Percentiles rank a stretch among this genome's conserved stretches.
Conservation (phyloP, 352 stramenopile genomes). For the Blastocystis sp. region DNA sequence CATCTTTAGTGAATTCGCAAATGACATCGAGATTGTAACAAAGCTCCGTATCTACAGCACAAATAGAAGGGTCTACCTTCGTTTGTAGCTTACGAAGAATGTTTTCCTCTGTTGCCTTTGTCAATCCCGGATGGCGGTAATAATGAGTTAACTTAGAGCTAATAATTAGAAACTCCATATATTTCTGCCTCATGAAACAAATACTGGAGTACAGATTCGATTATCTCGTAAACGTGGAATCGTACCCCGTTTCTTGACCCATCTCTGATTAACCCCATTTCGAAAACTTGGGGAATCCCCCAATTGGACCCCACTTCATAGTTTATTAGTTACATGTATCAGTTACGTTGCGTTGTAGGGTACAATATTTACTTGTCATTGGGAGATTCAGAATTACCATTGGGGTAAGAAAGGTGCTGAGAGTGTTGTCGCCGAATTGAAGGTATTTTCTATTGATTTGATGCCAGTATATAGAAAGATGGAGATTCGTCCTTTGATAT, state of each 20-base stretch:
- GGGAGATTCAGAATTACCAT: conserved; percentile 82
- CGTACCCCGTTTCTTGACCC: no score
- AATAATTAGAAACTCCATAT: not conserved
- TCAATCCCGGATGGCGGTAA: conserved; percentile 65
- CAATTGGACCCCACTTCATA: not conserved
- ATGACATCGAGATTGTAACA: conserved; percentile 65
- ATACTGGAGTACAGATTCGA: no score
- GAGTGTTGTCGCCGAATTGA: conserved; percentile 82
- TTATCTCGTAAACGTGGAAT: no score
- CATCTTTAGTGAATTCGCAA: conserved; percentile 38
- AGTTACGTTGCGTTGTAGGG: conserved; percentile 44
- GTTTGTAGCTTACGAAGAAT: conserved; percentile 59
- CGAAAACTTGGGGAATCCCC: no score
- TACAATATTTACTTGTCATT: not conserved
- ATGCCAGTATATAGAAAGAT: conserved; percentile 69
- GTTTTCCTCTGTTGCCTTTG: conserved; percentile 28
- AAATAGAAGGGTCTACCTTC: not conserved
- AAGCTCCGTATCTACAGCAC: conserved; percentile 2
- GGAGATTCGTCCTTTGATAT: conserved; percentile 71
- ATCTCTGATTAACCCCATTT: no score
- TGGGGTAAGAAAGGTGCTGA: conserved; percentile 83
- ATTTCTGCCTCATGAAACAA: no score
- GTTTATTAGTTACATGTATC: conserved; percentile 38
- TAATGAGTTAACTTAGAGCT: conserved; percentile 49
- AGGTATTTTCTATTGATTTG: conserved; percentile 74